A percentile compares a stretch with the other conserved stretches of the same genome.
Conservation (phyloP, 2,329 filamentous ascomycete species). For the Westerdykella ornata region DNA sequence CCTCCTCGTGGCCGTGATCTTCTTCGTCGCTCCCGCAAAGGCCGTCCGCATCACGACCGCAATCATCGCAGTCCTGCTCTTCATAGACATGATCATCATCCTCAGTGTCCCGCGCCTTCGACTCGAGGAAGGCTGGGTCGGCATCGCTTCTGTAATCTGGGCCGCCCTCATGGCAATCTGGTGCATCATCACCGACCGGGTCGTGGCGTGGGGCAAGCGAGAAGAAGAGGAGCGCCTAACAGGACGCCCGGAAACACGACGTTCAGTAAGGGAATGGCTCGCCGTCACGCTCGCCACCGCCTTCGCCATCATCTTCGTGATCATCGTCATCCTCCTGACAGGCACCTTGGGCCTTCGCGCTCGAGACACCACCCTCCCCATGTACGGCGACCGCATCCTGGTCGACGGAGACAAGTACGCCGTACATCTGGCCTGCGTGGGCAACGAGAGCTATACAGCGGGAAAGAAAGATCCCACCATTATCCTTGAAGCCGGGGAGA, state of each 20-base stretch:
- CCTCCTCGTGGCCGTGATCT: slow-evolving; percentile 69
- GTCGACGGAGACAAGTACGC: slow-evolving; percentile 82
- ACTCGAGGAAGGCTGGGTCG: slow-evolving; percentile 83
- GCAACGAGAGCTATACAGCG: slow-evolving; percentile 54
- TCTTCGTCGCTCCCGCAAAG: slow-evolving; percentile 79
- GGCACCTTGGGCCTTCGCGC: slow-evolving; percentile 72
- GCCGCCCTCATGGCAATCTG: slow-evolving; percentile 72
- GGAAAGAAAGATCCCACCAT: slow-evolving; percentile 66
- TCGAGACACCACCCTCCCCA: slow-evolving; percentile 65
- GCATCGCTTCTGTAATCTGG: slow-evolving; percentile 80
- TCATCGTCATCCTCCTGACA: slow-evolving; percentile 68
- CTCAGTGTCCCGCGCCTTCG: slow-evolving; percentile 67
- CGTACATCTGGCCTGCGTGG: slow-evolving; percentile 78
- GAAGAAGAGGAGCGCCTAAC: slow-evolving; percentile 92
- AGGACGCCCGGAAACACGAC: slow-evolving; percentile 76
- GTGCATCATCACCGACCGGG: slow-evolving; percentile 69
- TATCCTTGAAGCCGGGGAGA: slow-evolving; percentile 76
- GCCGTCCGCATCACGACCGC: slow-evolving; percentile 68
- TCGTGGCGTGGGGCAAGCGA: slow-evolving; percentile 83
- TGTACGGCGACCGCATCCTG: slow-evolving; percentile 68
- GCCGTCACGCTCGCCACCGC: slow-evolving; percentile 70
- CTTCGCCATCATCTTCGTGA: slow-evolving; percentile 60
- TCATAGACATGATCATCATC: slow-evolving; percentile 73
- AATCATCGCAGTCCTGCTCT: slow-evolving; percentile 58
- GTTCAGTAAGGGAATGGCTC: slow-evolving; percentile 76